Conservation (phyloP, 192 early-diverging fungal genomes). For the Pilaira anomala region DNA sequence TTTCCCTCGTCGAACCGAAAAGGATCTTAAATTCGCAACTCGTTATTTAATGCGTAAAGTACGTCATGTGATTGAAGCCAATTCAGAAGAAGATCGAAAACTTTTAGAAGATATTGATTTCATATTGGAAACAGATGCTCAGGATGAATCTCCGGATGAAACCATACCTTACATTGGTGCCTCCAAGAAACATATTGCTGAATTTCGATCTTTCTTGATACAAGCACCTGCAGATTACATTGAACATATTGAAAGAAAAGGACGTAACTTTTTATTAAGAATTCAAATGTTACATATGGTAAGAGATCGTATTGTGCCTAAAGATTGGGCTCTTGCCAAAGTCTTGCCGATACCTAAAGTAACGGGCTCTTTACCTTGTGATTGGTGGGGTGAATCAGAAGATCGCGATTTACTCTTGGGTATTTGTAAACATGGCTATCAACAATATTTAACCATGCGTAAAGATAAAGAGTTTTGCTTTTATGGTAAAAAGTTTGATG, state of each 20-base stretch:
- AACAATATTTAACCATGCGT: slow-evolving; percentile 46
- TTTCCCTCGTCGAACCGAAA: slow-evolving; percentile 56
- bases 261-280: slow-evolving; percentile 64
- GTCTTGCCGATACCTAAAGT: slow-evolving; percentile 63
- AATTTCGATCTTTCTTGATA: slow-evolving; percentile 65
- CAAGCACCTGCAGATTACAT: slow-evolving; percentile 72
- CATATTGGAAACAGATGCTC: slow-evolving; percentile 40
- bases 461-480: slow-evolving; percentile 55
- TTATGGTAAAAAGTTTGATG: slow-evolving; percentile 48
- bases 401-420: slow-evolving; percentile 78
- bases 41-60: slow-evolving; percentile 51
- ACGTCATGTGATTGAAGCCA: slow-evolving; percentile 43
- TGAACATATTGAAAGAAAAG: slow-evolving; percentile 72
- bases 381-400: slow-evolving; percentile 74
- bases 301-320: slow-evolving; percentile 66
- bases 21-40: slow-evolving; percentile 58
- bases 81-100: slow-evolving; percentile 56
- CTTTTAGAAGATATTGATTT: slow-evolving; percentile 60
- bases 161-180: slow-evolving; percentile 62
- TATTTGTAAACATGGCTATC: slow-evolving; percentile 79
- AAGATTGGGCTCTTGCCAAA: slow-evolving; percentile 58
- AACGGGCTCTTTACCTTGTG: slow-evolving; percentile 51
- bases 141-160: slow-evolving; percentile 43
- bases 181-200: slow-evolving; percentile 60
- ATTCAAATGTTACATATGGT: slow-evolving; percentile 76